Percentiles rank a stretch among this genome's conserved stretches.
Conservation (phyloP, 2,329 filamentous ascomycete species). For the Thelonectria blattea region DNA sequence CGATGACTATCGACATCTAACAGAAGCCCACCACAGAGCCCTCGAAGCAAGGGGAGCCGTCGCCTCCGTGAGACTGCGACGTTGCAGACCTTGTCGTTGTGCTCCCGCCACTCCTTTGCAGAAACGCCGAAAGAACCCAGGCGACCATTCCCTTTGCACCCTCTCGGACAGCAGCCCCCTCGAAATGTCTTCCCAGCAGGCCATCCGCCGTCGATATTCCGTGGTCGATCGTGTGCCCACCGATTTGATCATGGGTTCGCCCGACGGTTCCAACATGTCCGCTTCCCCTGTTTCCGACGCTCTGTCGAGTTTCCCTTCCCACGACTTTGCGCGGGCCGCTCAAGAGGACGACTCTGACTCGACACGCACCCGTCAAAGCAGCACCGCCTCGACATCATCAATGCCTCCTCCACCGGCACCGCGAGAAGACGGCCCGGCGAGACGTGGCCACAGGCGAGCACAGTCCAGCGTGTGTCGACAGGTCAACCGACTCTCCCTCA, state of each 20-base stretch:
- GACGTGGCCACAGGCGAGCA: conserved; percentile 55
- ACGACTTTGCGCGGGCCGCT: conserved; percentile 21
- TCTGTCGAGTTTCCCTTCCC: conserved; percentile 23
- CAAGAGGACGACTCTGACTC: conserved; percentile 23
- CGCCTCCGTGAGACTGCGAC: conserved; percentile 48
- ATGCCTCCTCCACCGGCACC: conserved; percentile 48
- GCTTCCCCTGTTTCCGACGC: conserved; percentile 20
- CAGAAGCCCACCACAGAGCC: conserved; percentile 48
- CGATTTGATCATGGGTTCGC: conserved; percentile 34
- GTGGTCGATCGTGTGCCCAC: conserved; percentile 45
- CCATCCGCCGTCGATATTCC: conserved; percentile 49
- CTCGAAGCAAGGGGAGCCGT: conserved; percentile 51
- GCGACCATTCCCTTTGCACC: conserved; percentile 41
- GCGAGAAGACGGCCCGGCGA: conserved; percentile 46
- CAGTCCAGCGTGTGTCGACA: conserved; percentile 60
- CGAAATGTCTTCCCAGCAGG: conserved; percentile 45
- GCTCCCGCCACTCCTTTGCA: conserved; percentile 46
- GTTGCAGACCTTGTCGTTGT: conserved; percentile 44
- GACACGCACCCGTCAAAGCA: conserved; percentile 26
- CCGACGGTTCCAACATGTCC: conserved; percentile 24
- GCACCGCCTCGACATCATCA: conserved; percentile 27
- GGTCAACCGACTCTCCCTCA: conserved; percentile 65
- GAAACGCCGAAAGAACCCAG: conserved; percentile 43
- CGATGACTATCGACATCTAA: conserved; percentile 51
- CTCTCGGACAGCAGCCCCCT: conserved; percentile 31